phyloP scores from a whole-genome alignment of 768 basidiomycete species.

The Russula virescens region DNA sequence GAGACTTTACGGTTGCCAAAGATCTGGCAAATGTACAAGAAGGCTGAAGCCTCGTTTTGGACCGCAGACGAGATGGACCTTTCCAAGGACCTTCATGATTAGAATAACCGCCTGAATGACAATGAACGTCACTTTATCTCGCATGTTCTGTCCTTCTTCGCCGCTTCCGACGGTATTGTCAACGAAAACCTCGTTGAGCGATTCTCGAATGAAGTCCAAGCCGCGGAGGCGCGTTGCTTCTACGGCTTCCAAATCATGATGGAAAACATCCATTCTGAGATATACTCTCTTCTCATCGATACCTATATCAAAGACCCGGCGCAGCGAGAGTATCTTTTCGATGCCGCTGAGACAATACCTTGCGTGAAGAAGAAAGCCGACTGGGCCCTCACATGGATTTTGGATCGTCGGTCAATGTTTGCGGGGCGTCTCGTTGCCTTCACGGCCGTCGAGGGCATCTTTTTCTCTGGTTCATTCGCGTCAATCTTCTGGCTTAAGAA shows the following conservation, averaged over 20 bases:
- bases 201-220: conserved; percentile 89
- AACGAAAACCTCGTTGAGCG: conserved; percentile 95
- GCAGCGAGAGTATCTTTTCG: conserved; percentile 77
- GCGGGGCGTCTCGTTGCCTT: conserved; percentile 89
- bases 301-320: conserved; percentile 82
- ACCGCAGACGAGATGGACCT: conserved; percentile 91
- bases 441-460: conserved; percentile 94
- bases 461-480: conserved; percentile 92
- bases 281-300: conserved; percentile 93
- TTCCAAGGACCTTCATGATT: conserved; percentile 78
- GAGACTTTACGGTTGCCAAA: conserved; percentile 29
- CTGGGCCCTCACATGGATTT: conserved; percentile 93
- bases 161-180: conserved; percentile 92
- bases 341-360: conserved; percentile 90
- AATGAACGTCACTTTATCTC: conserved; percentile 87
- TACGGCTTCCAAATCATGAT: conserved; percentile 99
- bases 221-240: conserved; percentile 90
- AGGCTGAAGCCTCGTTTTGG: conserved; percentile 92
- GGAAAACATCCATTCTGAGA: conserved; percentile 96
- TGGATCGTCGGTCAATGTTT: conserved; percentile 72
- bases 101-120: conserved; percentile 73
- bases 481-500: conserved; percentile 98
- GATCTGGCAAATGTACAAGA: conserved; percentile 97
- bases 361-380: conserved; percentile 90
- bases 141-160: conserved; percentile 93